Percentiles rank a stretch among this genome's conserved stretches.
These are phyloP conservation scores for Wallacemonas sp. DNA, from an alignment of 208 protist species.

Conservation along the genomic window DNA sequence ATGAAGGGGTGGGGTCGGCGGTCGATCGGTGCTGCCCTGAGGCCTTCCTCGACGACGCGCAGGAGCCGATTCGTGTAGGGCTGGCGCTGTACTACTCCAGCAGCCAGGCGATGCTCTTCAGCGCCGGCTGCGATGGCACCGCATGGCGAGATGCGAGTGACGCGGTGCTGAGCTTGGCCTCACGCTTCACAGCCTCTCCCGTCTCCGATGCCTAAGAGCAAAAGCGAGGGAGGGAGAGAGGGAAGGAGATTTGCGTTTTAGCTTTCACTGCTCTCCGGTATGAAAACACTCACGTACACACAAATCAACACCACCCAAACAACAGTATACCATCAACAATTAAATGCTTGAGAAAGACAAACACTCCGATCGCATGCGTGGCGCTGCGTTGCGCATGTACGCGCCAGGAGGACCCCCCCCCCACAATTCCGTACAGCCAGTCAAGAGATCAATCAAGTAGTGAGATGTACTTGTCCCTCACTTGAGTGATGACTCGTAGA, in stretches of 20 bases:
- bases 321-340: not conserved
- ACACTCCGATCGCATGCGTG: conserved; percentile 9
- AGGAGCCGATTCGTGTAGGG: conserved; percentile 55
- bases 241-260: not conserved
- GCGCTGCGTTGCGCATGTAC: too few species aligned
- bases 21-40: too few species aligned
- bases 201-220: not conserved
- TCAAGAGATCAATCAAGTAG: too few species aligned
- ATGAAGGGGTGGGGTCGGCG: too few species aligned
- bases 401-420: too few species aligned
- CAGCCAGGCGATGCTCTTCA: conserved; percentile 68
- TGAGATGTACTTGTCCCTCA: too few species aligned
- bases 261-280: too few species aligned
- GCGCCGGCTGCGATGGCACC: conserved; percentile 37
- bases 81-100: conserved; percentile 40
- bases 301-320: not conserved
- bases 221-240: not conserved
- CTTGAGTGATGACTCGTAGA: too few species aligned
- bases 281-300: not conserved
- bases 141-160: conserved; percentile 34
- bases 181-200: conserved; percentile 26
- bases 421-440: too few species aligned
- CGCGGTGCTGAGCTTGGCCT: conserved; percentile 50
- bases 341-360: not conserved
- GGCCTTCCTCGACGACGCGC: conserved; percentile 39